These are phyloP conservation scores for Exutisphaerella laricina DNA, from an alignment of 2,329 filamentous ascomycete genomes.

Conservation along the genomic window DNA sequence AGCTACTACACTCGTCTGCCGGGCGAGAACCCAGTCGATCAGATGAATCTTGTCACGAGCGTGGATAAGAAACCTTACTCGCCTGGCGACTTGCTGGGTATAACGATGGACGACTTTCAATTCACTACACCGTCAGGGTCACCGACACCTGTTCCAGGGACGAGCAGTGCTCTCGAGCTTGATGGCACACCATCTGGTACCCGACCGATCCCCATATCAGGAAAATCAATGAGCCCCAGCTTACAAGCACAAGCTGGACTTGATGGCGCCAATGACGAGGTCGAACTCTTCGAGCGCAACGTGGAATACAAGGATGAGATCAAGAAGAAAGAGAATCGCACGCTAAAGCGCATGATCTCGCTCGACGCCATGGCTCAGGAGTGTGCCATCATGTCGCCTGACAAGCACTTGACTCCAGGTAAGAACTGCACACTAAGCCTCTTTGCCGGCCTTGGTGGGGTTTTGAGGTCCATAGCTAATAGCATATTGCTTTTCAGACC, in stretches of 20 bases:
- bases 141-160: constrained; percentile 23
- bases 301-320: constrained; percentile 19
- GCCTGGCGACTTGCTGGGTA: constrained; percentile 8
- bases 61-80: neutral
- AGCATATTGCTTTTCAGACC: no score
- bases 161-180: constrained; percentile 16
- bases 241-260: neutral
- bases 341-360: constrained; percentile 23
- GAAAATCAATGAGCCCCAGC: neutral
- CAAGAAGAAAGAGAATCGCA: constrained; percentile 16
- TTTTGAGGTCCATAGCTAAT: no score
- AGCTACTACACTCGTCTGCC: constrained; percentile 14
- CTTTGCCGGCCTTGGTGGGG: no score
- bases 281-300: constrained; percentile 25
- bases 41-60: neutral
- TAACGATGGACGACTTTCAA: constrained; percentile 13
- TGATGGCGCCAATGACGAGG: constrained; percentile 12
- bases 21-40: constrained; percentile 7
- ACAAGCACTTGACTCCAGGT: constrained; percentile 6
- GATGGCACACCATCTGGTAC: constrained; percentile 13
- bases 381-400: constrained; percentile 1
- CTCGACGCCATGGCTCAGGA: constrained; percentile 26
- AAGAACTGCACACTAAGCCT: no score
- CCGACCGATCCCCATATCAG: neutral
- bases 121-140: constrained; percentile 8